phyloP scores from a whole-genome alignment of 306 rosid genomes.

The Pachyrhizus erosus region DNA sequence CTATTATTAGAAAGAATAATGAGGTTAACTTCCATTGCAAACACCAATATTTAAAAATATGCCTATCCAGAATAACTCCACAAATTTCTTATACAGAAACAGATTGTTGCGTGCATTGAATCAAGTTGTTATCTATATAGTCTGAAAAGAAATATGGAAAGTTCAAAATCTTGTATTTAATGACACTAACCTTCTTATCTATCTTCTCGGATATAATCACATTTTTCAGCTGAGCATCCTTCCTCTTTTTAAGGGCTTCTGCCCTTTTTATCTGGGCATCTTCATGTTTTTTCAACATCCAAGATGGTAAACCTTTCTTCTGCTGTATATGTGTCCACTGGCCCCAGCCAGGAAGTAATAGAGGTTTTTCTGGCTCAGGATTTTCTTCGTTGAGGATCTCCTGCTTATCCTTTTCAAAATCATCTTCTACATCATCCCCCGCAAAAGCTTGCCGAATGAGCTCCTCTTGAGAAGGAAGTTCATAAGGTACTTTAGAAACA shows the following conservation, averaged over 20 bases:
- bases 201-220: slow-evolving; percentile 88
- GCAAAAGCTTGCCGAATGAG: slow-evolving; percentile 88
- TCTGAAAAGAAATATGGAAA: neutral
- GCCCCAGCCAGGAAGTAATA: slow-evolving; percentile 94
- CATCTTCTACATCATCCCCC: slow-evolving; percentile 87
- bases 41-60: neutral
- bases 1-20: neutral
- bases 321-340: slow-evolving; percentile 88
- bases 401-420: slow-evolving; percentile 77
- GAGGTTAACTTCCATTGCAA: slow-evolving; percentile 4
- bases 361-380: slow-evolving; percentile 92
- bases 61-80: slow-evolving; percentile 12
- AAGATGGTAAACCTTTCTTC: slow-evolving; percentile 84
- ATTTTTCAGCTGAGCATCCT: slow-evolving; percentile 80
- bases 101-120: neutral
- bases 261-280: slow-evolving; percentile 72
- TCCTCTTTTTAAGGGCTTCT: slow-evolving; percentile 75
- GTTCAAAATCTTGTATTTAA: slow-evolving; percentile 17
- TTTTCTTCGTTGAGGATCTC: slow-evolving; percentile 76
- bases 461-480: slow-evolving; percentile 94
- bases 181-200: slow-evolving; percentile 78
- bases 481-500: slow-evolving; percentile 64
- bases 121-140: slow-evolving; percentile 10
- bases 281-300: slow-evolving; percentile 84
- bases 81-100: neutral